Conservation (phyloP, 257 asterid species). For the Eustoma russellianum region DNA sequence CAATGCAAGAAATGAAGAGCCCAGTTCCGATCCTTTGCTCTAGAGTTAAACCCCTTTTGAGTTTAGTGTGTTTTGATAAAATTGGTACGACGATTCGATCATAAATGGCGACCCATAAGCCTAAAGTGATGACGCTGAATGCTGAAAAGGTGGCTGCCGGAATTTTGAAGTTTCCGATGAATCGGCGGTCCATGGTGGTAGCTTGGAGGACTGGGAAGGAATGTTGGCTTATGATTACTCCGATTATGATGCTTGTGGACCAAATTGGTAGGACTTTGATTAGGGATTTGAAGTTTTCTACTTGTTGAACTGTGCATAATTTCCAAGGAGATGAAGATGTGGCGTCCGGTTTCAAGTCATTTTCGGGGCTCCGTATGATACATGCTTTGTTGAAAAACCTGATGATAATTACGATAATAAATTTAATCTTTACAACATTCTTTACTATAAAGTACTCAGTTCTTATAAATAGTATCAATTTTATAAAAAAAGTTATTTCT, state of each 20-base stretch:
- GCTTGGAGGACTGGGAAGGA: conserved; percentile 62
- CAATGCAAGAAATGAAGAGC: conserved; percentile 38
- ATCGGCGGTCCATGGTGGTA: conserved; percentile 34
- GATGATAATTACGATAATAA: neutral
- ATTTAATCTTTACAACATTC: too few species aligned
- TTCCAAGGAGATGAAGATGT: conserved; percentile 41
- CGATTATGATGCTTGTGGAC: conserved; percentile 60
- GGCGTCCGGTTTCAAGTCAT: conserved; percentile 36
- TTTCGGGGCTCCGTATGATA: conserved; percentile 27
- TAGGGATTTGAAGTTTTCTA: conserved; percentile 53
- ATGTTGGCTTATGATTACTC: conserved; percentile 44
- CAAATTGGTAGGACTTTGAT: conserved; percentile 55
- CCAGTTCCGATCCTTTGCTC: conserved; percentile 51
- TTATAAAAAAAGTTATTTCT: too few species aligned
- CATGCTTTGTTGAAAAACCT: conserved; percentile 55
- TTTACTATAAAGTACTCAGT: too few species aligned
- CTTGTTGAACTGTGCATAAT: conserved; percentile 51
- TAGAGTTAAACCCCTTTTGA: conserved; percentile 41
- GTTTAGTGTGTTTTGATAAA: conserved; percentile 31
- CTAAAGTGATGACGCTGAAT: conserved; percentile 35
- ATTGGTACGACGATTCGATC: conserved; percentile 45
- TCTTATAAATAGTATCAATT: too few species aligned
- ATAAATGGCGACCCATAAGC: conserved; percentile 45
- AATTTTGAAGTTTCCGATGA: conserved; percentile 33
- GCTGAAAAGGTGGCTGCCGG: conserved; percentile 44